Percentiles rank a stretch among this genome's conserved stretches.
phyloP scores from a whole-genome alignment of 495 filamentous ascomycete species.

The Parathielavia hyrcaniae region DNA sequence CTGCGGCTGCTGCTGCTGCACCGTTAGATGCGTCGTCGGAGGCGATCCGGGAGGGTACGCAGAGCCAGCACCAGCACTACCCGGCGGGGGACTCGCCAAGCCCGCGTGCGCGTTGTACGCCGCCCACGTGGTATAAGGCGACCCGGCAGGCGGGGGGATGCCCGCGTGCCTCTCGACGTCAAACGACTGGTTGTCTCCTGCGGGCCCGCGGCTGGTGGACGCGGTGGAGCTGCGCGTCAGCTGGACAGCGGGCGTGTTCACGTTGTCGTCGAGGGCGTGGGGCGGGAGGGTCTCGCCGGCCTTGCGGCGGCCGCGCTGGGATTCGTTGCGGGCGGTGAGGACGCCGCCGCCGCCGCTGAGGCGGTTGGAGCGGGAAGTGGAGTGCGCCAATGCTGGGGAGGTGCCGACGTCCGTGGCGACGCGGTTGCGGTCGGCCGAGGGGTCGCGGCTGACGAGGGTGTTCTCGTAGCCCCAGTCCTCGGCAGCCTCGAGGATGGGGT shows the following conservation, averaged over 20 bases:
- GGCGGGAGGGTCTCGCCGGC: slow-evolving; percentile 38
- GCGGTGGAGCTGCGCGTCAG: slow-evolving; percentile 28
- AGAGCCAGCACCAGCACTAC: background rate
- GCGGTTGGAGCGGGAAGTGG: slow-evolving; percentile 15
- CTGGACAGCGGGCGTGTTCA: slow-evolving; percentile 28
- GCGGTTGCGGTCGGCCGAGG: slow-evolving; percentile 30
- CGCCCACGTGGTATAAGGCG: slow-evolving; percentile 23
- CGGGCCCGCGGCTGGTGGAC: background rate
- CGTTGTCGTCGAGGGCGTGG: slow-evolving; percentile 17
- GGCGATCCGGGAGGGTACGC: background rate
- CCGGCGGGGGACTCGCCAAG: background rate
- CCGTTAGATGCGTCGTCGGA: slow-evolving; percentile 2
- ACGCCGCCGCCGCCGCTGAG: slow-evolving; percentile 5
- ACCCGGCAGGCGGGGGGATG: slow-evolving; percentile 20
- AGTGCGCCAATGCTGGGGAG: background rate
- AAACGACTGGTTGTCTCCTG: slow-evolving; percentile 18
- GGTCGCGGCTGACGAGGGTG: slow-evolving; percentile 27
- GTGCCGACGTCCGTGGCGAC: slow-evolving; percentile 23
- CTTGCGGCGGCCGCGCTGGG: slow-evolving; percentile 43
- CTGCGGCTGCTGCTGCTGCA: slow-evolving; percentile 7
- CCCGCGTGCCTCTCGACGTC: slow-evolving; percentile 31
- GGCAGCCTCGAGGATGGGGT: slow-evolving; percentile 33
- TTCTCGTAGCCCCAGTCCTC: slow-evolving; percentile 42
- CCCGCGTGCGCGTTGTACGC: slow-evolving; percentile 6
- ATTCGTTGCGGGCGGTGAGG: slow-evolving; percentile 31